These are phyloP conservation scores for Sporisorium reilianum DNA, from an alignment of 1,284 basidiomycete species.

Conservation along the genomic window DNA sequence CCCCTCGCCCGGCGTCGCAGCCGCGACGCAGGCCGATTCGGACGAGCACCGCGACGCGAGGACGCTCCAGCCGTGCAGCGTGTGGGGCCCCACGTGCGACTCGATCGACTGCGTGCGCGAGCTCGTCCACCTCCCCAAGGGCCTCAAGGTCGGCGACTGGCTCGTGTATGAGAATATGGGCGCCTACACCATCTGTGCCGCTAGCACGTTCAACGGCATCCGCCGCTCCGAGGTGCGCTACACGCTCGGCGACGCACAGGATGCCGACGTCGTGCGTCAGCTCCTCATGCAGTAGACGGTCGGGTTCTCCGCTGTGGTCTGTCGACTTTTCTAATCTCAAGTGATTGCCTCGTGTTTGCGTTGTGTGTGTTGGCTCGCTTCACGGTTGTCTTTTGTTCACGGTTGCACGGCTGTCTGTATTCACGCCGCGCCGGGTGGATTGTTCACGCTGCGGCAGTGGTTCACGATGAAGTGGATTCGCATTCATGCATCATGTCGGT, in stretches of 20 bases:
- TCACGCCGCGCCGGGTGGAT: too few relatives aligned
- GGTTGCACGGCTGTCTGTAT: neutral
- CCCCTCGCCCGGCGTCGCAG: conserved; percentile 52
- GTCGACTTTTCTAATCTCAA: too few relatives aligned
- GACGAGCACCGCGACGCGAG: conserved; percentile 60
- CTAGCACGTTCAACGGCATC: conserved; percentile 85
- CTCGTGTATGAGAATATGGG: conserved; percentile 91
- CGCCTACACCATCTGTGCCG: conserved; percentile 90
- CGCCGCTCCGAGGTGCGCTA: conserved; percentile 69
- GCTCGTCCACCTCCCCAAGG: conserved; percentile 57
- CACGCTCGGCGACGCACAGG: conserved; percentile 67
- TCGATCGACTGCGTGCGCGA: conserved; percentile 78
- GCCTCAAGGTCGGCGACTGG: conserved; percentile 80
- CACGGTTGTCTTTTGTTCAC: too few relatives aligned
- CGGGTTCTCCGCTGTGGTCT: too few relatives aligned
- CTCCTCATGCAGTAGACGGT: conserved; percentile 28
- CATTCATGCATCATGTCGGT: neutral
- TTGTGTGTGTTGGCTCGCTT: too few relatives aligned
- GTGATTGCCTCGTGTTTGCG: too few relatives aligned
- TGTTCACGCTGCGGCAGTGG: too few relatives aligned
- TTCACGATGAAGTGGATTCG: neutral
- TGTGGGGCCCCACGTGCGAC: conserved; percentile 84
- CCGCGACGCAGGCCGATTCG: conserved; percentile 12
- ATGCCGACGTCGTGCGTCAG: conserved; percentile 36
- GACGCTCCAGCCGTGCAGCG: conserved; percentile 70